Evolutionary conservation across 2,329 filamentous ascomycete genomes (phyloP).

Genomic region (Metarhizium guizhouense): DNA sequence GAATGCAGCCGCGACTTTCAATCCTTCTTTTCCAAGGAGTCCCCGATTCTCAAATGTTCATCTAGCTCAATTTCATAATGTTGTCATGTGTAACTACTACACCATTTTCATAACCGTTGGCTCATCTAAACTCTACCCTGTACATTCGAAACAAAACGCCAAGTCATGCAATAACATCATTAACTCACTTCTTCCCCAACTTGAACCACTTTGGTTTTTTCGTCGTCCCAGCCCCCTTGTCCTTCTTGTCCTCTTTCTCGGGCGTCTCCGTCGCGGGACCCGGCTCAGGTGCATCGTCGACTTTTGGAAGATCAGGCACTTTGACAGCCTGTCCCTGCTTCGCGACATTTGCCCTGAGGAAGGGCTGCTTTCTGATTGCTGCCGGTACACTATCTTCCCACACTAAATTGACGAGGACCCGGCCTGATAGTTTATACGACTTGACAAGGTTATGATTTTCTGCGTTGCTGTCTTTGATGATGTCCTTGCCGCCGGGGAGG

Average conservation of each 20-base stretch:
- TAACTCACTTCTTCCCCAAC: slow-evolving; percentile 56
- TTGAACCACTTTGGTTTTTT: slow-evolving; percentile 64
- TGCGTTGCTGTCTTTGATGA: slow-evolving; percentile 37
- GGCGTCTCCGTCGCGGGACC: slow-evolving; percentile 13
- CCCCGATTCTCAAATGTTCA: background rate
- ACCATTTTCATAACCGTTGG: background rate
- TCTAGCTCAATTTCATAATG: background rate
- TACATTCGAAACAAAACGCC: background rate
- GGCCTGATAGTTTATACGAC: slow-evolving; percentile 60
- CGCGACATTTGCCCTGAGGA: slow-evolving; percentile 50
- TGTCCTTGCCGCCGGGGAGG: slow-evolving; percentile 45
- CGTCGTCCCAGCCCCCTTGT: slow-evolving; percentile 31
- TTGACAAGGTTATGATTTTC: slow-evolving; percentile 54
- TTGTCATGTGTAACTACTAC: background rate
- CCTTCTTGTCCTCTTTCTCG: slow-evolving; percentile 26
- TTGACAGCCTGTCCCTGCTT: slow-evolving; percentile 58
- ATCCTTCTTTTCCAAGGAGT: background rate
- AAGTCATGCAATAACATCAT: background rate
- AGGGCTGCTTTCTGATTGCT: slow-evolving; percentile 43
- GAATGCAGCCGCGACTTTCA: background rate
- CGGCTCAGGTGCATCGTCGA: slow-evolving; percentile 28
- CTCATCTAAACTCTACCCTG: background rate
- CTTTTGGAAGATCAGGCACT: slow-evolving; percentile 46
- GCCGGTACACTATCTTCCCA: slow-evolving; percentile 60
- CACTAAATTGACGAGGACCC: slow-evolving; percentile 65